phyloP scores from a whole-genome alignment of 352 stramenopile species.

The Globisporangium spinosum region DNA sequence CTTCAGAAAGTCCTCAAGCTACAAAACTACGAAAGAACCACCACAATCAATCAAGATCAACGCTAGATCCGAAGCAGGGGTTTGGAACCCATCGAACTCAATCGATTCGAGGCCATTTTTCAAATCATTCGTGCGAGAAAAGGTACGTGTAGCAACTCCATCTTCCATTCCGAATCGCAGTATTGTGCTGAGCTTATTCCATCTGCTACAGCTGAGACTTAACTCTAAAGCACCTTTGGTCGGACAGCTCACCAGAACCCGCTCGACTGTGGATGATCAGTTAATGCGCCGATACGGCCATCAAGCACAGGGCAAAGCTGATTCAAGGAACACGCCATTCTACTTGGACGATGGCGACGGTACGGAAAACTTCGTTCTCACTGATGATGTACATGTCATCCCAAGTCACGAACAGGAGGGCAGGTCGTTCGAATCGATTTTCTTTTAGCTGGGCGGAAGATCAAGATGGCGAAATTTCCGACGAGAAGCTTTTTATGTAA shows the following conservation, averaged over 20 bases:
- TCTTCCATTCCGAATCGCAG: neutral
- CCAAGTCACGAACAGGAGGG: conserved; percentile 13
- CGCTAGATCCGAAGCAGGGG: neutral
- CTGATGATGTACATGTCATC: conserved; percentile 16
- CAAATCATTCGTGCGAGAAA: conserved; percentile 18
- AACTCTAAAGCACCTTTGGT: neutral
- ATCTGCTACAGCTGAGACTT: neutral
- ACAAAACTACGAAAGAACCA: neutral
- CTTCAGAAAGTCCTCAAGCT: neutral
- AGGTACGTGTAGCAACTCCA: conserved; percentile 5
- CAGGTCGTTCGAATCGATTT: conserved; percentile 32
- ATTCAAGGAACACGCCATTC: neutral
- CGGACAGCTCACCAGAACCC: neutral
- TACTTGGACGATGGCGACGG: neutral
- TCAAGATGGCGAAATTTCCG: neutral
- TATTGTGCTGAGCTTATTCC: neutral
- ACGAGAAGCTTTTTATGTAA: neutral
- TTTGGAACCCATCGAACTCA: neutral
- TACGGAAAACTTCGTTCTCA: neutral
- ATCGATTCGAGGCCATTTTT: conserved; percentile 19
- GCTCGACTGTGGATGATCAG: conserved; percentile 17
- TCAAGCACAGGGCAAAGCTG: neutral
- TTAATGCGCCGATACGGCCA: conserved; percentile 13
- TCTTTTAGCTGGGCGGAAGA: conserved; percentile 25
- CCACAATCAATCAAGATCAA: neutral